Base-by-base conservation (phyloP, 1,284 basidiomycete genomes). In the Fistulina hepatica region DNA sequence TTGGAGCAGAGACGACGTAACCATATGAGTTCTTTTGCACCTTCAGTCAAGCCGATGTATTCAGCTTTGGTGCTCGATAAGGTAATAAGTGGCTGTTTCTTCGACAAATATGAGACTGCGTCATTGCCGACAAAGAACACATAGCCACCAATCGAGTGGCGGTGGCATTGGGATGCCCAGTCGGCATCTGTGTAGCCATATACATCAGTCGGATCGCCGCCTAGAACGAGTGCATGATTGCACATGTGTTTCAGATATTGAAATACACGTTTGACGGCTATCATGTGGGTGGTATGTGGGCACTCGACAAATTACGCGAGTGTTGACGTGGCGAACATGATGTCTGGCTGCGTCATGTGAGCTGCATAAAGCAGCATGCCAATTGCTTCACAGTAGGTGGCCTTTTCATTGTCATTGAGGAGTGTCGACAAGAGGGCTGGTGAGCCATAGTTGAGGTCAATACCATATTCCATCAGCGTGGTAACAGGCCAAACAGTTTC, bases 391-490 rank as follows among this genome's bases (percentile, higher is more conserved):
- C 28, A 17, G 11, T 35, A 35, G 2, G n/a, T 11, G 20, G 23
- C 34, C 13, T 22, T 17, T 19, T 24, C 22, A 3, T 24, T 25
- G 19, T 7, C 13, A n/a, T n/a, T 7, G 28, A 31, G 28, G 6
- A 31, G 13, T 31, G 13, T n/a, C 13, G 28, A n/a, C 7, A 17
- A 31, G 13, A 31, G 13, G 6, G 13, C 28, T 17, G 28, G 28
- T 13, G 43, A 39, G 12, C 38, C 38, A 19, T 40, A 40, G 23
- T 23, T 43, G 27, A 49, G 38, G 16, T 51, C 44, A 24, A 41
- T 33, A 12, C 39, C 24, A 16, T 38, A 38, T 38, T 51, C 44
- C 37, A 46, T 44, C 8, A 45, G 46, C 6, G 48, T 49, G 4
- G 41, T 6, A 8, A 33, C 44, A 10, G 40, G 25, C 9, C 37